Base-by-base conservation (phyloP, 2,329 filamentous ascomycete species). In the Didymella glomerata region DNA sequence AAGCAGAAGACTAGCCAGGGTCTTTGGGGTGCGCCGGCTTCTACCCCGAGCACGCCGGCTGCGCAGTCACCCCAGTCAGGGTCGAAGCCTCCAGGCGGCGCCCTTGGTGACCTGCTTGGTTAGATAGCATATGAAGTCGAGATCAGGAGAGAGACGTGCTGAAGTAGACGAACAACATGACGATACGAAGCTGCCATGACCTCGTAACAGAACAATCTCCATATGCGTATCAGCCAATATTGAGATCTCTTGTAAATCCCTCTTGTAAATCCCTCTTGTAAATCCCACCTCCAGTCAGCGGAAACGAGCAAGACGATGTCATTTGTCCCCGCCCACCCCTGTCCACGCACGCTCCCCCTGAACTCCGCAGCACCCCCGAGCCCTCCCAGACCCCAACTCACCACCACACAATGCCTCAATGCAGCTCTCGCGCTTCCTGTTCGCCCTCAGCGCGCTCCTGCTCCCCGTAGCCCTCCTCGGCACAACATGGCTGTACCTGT, bases 1-100 rank as follows among this genome's bases (percentile, higher is more conserved):
- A 97, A 97, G 83, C 93, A 97, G 79, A 97, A 98, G 84, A 95
- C 93, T 58, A 93, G 89, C 69, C 93, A 93, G 16, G 93, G 93
- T 8, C 92, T 99, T 64, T 99, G 96, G 93, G 95, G 94, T 18
- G 86, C 91, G 0, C 84, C 90, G 16, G 87, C 47, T 60, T 81
- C 66, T 63, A 75, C 65, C 13, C 61, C 72, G 0, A 73, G 70
- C 50, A 76, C 74, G n/a, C 70, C 73, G 36, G 65, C 65, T 34
- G 63, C 65, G 13, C 72, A 72, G 52, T 56, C 62, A 44, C 62
- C 65, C 14, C 70, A 71, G 55, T 52, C 71, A 25, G 71, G 69
- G 42, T 64, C 77, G 27, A 80, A 76, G 67, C 46, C 72, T 42
- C 63, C 71, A 28, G 72, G 74, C 1, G 74, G 75, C 48, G 75